Base-by-base conservation (phyloP, 768 basidiomycete genomes). In the Tylopilus balloui region DNA sequence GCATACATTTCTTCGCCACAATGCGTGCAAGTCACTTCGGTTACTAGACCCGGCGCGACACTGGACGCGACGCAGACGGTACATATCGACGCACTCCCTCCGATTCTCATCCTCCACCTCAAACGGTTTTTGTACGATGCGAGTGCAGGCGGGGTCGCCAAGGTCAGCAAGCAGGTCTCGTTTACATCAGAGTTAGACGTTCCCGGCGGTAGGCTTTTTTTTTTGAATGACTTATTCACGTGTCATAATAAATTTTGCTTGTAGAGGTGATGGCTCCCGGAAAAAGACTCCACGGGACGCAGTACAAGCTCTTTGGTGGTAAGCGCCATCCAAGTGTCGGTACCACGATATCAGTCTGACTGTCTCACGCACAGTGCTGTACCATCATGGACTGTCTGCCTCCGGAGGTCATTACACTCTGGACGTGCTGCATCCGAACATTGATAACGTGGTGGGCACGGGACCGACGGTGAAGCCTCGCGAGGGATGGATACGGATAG, bases 341-440 rank as follows among this genome's bases (percentile, higher is more conserved):
- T n/a, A 10, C 1, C 8, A 1, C 12, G 14, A 11, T 7, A 23
- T 17, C 31, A 3, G 14, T 19, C 37, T 38, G 42, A 31, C 10
- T 32, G 12, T 10, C 6, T 32, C 15, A 3, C 23, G 21, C 19
- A 0, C 55, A 89, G 95, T 84, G 9, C 70, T 97, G 12, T 97
- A 97, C 67, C 95, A 99, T 65, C 94, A 99, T 57, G 95, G 95
- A 2, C 73, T 76, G 24, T 88, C 89, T 7, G 92, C 95, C 0
- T 84, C 85, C 1, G 92, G 93, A 3, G 95, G 95, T 1, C 95
- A 97, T 68, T 98, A 97, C 71, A 98, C 94, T 3, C 79, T 95
- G 40, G 88, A 92, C 59, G 87, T 94, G 10, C 72, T 94, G 2
- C 85, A 90, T 57, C 87, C 86, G 3, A 78, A 79, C 54, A 75